These are phyloP conservation scores for Apodospora peruviana DNA, from an alignment of 495 filamentous ascomycete species.

Conservation along the genomic window DNA sequence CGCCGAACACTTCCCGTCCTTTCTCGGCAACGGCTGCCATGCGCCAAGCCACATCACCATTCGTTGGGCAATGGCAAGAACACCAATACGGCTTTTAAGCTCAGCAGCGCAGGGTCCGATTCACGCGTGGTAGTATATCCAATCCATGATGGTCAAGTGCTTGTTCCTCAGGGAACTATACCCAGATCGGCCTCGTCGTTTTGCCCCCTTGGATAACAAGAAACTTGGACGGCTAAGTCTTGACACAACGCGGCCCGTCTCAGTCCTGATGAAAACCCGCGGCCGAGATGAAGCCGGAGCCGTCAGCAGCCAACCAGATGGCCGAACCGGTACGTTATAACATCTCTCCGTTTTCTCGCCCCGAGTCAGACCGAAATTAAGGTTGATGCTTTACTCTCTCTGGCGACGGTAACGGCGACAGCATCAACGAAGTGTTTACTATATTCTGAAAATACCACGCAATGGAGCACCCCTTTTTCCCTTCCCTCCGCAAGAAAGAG, in stretches of 20 bases:
- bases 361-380: background rate
- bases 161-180: background rate
- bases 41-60: conserved; percentile 1
- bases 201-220: background rate
- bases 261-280: background rate
- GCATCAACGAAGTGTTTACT: background rate
- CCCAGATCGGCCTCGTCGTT: background rate
- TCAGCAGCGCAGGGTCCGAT: conserved; percentile 1
- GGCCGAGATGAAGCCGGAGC: conserved; percentile 16
- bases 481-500: background rate
- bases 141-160: background rate
- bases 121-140: background rate
- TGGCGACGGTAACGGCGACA: background rate
- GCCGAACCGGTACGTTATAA: background rate
- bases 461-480: background rate
- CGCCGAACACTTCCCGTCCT: conserved; percentile 13
- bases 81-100: background rate
- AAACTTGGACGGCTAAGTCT: background rate
- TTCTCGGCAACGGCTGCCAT: background rate
- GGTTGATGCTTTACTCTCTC: too few species aligned
- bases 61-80: background rate
- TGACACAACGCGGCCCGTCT: background rate
- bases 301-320: conserved; percentile 13
- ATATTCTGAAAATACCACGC: background rate
- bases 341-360: background rate